Evolutionary conservation across 1,284 basidiomycete genomes (phyloP), one percentile per base, ranked within the genome.

Genomic region (Cystobasidium slooffiae): DNA sequence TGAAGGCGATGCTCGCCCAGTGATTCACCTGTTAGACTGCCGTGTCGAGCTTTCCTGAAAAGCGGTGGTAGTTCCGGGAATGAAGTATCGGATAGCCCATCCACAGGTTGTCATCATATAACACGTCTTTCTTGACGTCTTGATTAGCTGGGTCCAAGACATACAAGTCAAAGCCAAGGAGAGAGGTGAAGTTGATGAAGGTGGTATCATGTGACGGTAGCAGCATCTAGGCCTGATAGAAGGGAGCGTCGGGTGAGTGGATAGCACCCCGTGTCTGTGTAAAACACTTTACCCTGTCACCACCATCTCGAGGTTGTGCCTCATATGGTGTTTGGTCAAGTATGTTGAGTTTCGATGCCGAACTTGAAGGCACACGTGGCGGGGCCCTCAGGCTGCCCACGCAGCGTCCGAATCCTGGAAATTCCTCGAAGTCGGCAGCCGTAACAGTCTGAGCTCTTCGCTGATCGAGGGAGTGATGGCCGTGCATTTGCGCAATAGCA

Each of bases 161-260:
- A 43, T 68, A 68, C 22, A 68, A 47, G 22, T 68, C 66, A 44
- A 68, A 55, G 31, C 49, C 47, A 14, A 68, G 49, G 52, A 39
- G 24, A 22, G 49, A 55, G 8, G 41, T 53, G 66, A 55, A 68
- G 43, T 68, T 56, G 52, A 68, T 47, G 66, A 68, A 68, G 37
- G 66, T 68, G 8, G 66, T 68, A 24, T 68, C 49, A 68, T 68
- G 66, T n/a, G 31, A 41, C 20, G 66, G 66, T 44, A 68, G 39
- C 18, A 55, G 49, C n/a, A n/a, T 49, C 12, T 55, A 39, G 66
- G 66, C 31, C 66, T 68, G 53, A 55, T 24, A 66, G 46, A 51
- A 51, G 49, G 46, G 44, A 51, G 52, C 52, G 52, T 53, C 14
- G 5, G 18, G 52, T 53, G 52, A 53, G 52, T 53, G 52, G 20